Percentiles rank a stretch among this genome's conserved stretches.
phyloP scores from a whole-genome alignment of 2,329 filamentous ascomycete genomes.

The Penicillium oxalicum region DNA sequence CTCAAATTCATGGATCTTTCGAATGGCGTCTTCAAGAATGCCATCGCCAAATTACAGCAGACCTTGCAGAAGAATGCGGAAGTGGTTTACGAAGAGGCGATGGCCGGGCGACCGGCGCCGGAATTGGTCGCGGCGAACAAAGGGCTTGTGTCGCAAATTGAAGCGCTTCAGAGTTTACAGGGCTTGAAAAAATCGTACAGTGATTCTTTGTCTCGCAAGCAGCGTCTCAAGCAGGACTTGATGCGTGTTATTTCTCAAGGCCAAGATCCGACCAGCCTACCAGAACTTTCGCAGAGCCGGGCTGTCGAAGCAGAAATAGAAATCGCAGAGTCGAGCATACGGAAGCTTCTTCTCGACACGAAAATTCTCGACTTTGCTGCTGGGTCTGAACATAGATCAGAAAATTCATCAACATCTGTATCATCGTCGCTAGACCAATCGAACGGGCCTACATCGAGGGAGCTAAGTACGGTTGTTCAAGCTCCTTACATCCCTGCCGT shows the following conservation, averaged over 20 bases:
- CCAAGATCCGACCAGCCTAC: conserved; percentile 25
- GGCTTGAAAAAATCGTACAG: conserved; percentile 24
- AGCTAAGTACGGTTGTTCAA: conserved; percentile 2
- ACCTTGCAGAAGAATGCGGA: conserved; percentile 33
- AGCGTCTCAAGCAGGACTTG: conserved; percentile 32
- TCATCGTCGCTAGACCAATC: not conserved
- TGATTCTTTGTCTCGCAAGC: conserved; percentile 25
- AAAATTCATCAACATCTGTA: not conserved
- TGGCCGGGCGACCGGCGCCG: conserved; percentile 31
- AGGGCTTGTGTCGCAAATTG: conserved; percentile 31
- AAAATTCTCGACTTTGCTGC: conserved; percentile 21
- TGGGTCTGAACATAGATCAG: not conserved
- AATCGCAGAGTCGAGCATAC: conserved; percentile 31
- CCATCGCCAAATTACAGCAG: conserved; percentile 25
- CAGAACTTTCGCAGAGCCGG: conserved; percentile 31
- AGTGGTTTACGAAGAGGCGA: conserved; percentile 32
- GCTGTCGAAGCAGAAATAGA: conserved; percentile 28
- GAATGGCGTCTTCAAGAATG: conserved; percentile 19
- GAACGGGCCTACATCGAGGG: not conserved
- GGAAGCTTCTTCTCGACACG: conserved; percentile 27
- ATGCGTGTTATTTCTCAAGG: conserved; percentile 33
- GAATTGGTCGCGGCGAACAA: conserved; percentile 34
- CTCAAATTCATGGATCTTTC: conserved; percentile 30
- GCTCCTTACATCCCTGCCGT: conserved; percentile 1
- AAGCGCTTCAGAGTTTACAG: conserved; percentile 33